phyloP scores from a whole-genome alignment of 2,329 filamentous ascomycete genomes.

The Orbilia javanica region DNA sequence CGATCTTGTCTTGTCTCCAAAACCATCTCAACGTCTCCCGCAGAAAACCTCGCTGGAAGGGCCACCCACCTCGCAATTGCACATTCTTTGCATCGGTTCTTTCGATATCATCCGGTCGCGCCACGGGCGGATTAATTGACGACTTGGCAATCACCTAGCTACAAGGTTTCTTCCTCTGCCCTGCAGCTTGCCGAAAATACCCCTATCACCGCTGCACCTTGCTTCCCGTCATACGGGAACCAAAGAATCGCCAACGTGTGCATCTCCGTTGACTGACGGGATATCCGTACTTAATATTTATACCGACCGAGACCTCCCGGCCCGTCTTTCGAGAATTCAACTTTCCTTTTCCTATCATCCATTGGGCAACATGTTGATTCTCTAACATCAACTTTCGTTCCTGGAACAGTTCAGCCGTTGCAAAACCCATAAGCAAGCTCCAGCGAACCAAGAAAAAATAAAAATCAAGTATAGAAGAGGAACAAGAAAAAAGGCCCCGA shows the following conservation, averaged over 20 bases:
- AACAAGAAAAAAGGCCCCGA: too few species aligned
- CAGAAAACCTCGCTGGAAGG: neutral
- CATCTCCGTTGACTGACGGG: constrained; percentile 31
- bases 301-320: constrained; percentile 27
- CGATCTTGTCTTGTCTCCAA: neutral
- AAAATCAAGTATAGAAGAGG: too few species aligned
- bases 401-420: constrained; percentile 51
- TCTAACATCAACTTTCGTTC: constrained; percentile 52
- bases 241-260: constrained; percentile 49
- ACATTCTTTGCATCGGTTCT: neutral
- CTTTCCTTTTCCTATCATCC: neutral
- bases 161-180: constrained; percentile 14
- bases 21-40: neutral
- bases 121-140: constrained; percentile 23
- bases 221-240: constrained; percentile 17
- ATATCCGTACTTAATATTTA: constrained; percentile 10
- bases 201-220: constrained; percentile 36
- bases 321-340: constrained; percentile 14
- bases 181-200: constrained; percentile 50
- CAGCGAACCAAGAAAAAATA: neutral
- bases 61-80: constrained; percentile 3
- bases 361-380: constrained; percentile 54
- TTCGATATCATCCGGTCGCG: neutral
- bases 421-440: neutral
- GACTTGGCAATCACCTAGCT: constrained; percentile 17